These are phyloP conservation scores for Biscogniauxia sp. DNA, from an alignment of 2,329 filamentous ascomycete genomes.

Conservation along the genomic window DNA sequence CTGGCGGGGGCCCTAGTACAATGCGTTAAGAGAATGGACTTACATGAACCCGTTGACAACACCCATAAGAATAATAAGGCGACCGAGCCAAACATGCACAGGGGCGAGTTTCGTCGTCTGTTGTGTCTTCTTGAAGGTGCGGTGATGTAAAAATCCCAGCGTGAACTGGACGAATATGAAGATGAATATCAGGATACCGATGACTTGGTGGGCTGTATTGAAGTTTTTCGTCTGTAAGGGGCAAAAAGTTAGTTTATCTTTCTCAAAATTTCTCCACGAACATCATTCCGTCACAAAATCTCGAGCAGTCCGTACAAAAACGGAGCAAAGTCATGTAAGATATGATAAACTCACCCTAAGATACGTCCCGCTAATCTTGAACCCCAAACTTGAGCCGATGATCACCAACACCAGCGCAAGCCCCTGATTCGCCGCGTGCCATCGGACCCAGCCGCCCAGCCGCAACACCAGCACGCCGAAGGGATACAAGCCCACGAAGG, in stretches of 20 bases:
- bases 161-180: conserved; percentile 52
- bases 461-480: conserved; percentile 53
- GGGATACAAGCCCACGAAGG: conserved; percentile 55
- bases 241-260: conserved; percentile 10
- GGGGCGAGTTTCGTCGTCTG: conserved; percentile 48
- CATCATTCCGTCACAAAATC: not conserved
- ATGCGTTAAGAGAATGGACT: conserved; percentile 22
- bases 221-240: conserved; percentile 48
- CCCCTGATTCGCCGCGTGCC: conserved; percentile 54
- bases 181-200: conserved; percentile 54
- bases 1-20: not conserved
- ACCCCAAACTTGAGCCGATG: conserved; percentile 49
- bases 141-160: conserved; percentile 56
- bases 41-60: conserved; percentile 57
- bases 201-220: conserved; percentile 54
- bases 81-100: conserved; percentile 57
- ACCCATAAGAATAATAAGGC: conserved; percentile 51
- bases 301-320: not conserved
- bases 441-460: conserved; percentile 48
- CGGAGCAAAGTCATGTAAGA: not conserved
- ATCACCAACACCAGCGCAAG: conserved; percentile 48
- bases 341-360: conserved; percentile 48
- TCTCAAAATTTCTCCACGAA: not conserved
- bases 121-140: conserved; percentile 49
- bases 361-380: conserved; percentile 52